Evolutionary conservation across 495 filamentous ascomycete species (phyloP), one percentile per base, ranked within the genome.

Genomic region (Penicillium steckii): DNA sequence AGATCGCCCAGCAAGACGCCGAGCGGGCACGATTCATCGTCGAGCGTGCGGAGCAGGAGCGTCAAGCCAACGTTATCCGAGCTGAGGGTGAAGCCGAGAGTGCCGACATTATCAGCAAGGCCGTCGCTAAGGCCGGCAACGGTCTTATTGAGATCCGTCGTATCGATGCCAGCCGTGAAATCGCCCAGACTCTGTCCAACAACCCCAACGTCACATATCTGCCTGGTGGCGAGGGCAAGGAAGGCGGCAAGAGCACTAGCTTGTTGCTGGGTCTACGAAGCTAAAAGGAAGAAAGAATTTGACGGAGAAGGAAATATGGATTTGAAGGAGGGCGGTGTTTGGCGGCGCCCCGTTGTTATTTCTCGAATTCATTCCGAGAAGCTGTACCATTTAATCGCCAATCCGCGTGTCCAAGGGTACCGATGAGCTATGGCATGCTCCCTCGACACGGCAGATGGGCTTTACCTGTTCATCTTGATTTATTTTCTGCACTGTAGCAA

Each of bases 1-100:
- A 99, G 80, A 99, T 99, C 71, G 94, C 94, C 22, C 94, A 99
- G 77, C 94, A 99, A 73, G 94, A 99, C 67, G 94, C 94, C 52
- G 94, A 99, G 80, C 82, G 94, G 47, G 92, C 93, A 22, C 80
- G 94, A 50, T 99, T 99, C 77, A 92, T 99, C 64, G 94, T 98
- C 72, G 94, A 98, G 85, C 89, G 90, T 65, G 95, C 94, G 53
- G 94, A 98, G 84, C 94, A 98, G 80, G 94, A 98, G 78, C 81
- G 94, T 60, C 95, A 98, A 77, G 94, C 94, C 52, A 97, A 93
- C 71, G 94, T 98, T 59, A 97, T 98, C 71, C 82, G 94, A 40
- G 91, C 94, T 21, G 94, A 98, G 81, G 94, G 94, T 66, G 94
- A 99, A 69, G 91, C 92, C 55, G 93, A 97, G 82, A 87, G 84